Conservation (phyloP, 176 grass and related monocot species). For the Carex myosuroides region DNA sequence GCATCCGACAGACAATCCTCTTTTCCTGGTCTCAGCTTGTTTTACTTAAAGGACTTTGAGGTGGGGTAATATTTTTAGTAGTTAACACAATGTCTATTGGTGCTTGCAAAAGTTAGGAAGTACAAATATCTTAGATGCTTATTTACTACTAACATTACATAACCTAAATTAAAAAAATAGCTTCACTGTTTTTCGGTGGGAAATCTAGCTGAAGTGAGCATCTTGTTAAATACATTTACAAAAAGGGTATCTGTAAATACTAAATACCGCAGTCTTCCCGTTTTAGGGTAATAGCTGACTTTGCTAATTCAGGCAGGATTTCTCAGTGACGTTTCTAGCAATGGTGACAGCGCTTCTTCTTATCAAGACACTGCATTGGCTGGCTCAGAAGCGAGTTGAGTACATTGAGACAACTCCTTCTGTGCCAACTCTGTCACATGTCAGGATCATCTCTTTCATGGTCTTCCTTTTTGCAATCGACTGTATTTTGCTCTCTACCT, state of each 20-base stretch:
- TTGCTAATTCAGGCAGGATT: slow-evolving; percentile 91
- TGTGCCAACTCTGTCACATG: slow-evolving; percentile 61
- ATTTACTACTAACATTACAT: background rate
- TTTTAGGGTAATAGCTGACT: background rate
- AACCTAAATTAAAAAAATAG: background rate
- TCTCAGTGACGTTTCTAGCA: slow-evolving; percentile 78
- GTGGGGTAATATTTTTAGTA: background rate
- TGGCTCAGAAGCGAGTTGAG: slow-evolving; percentile 81
- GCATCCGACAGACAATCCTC: background rate
- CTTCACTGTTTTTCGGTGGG: background rate
- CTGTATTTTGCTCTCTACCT: slow-evolving; percentile 69
- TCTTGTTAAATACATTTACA: background rate
- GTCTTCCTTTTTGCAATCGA: slow-evolving; percentile 59
- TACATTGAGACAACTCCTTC: slow-evolving; percentile 92
- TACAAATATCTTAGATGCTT: background rate
- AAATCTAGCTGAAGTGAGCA: background rate
- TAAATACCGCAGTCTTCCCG: background rate
- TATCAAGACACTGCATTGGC: slow-evolving; percentile 78
- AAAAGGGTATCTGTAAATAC: background rate
- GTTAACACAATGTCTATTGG: background rate
- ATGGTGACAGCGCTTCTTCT: slow-evolving; percentile 76
- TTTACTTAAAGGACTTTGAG: background rate
- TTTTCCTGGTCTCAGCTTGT: background rate
- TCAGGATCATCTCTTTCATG: slow-evolving; percentile 85
- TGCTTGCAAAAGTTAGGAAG: background rate